Percentiles rank a stretch among this genome's conserved stretches.
phyloP scores from a whole-genome alignment of 805 yeast species.

The Martiniozyma abietophila region DNA sequence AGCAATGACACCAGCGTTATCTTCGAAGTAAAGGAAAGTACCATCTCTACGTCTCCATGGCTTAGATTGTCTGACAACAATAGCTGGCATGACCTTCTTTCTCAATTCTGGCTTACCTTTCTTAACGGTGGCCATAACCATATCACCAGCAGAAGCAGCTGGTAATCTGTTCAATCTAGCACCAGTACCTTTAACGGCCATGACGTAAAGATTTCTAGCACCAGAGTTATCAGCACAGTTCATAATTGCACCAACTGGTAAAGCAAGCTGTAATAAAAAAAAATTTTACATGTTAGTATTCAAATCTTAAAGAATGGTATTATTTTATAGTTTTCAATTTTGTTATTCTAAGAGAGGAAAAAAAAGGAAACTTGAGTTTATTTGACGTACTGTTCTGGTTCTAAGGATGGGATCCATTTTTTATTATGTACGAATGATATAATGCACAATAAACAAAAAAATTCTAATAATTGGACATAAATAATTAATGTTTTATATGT shows the following conservation, averaged over 20 bases:
- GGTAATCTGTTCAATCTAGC: slow-evolving; percentile 99
- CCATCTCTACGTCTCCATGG: slow-evolving; percentile 99
- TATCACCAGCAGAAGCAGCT: slow-evolving; percentile 99
- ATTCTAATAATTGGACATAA: too few species aligned
- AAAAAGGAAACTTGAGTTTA: too few species aligned
- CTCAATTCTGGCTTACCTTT: slow-evolving; percentile 99
- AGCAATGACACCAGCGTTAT: slow-evolving; percentile 99
- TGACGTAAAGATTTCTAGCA: slow-evolving; percentile 98
- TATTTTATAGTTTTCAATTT: background rate
- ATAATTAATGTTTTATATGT: too few species aligned
- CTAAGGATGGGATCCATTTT: too few species aligned
- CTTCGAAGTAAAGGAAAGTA: slow-evolving; percentile 98
- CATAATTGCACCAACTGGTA: slow-evolving; percentile 99
- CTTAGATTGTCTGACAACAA: slow-evolving; percentile 97
- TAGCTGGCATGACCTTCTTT: slow-evolving; percentile 99
- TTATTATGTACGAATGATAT: too few species aligned
- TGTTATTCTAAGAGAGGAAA: background rate
- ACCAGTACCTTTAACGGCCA: slow-evolving; percentile 99
- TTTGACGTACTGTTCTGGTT: too few species aligned
- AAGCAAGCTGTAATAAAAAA: slow-evolving; percentile 70
- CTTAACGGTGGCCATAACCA: slow-evolving; percentile 99
- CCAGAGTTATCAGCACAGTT: slow-evolving; percentile 99
- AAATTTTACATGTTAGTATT: slow-evolving; percentile 14
- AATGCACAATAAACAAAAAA: too few species aligned
- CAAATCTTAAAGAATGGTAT: too few species aligned